Evolutionary conservation across 1,284 basidiomycete genomes (phyloP).

Genomic region (Apiotrichum montevideense): DNA sequence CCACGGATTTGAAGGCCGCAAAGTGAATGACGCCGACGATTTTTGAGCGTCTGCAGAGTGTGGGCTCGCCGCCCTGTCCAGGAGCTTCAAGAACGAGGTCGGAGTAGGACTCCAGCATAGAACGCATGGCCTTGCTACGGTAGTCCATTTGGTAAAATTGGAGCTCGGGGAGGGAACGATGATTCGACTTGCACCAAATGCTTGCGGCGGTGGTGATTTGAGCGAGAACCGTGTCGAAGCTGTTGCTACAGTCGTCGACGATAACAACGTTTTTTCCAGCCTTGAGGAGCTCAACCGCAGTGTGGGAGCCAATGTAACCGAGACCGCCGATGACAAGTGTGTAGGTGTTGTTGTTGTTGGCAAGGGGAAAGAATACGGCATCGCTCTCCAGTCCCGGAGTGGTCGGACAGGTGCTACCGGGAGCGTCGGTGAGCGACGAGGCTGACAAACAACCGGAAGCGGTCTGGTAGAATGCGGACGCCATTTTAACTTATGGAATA

Average conservation of each 20-base stretch:
- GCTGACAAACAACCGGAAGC: no score
- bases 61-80: not conserved
- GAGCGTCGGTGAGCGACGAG: not conserved
- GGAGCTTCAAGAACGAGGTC: not conserved
- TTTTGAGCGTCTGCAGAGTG: not conserved
- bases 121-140: not conserved
- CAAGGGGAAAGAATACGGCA: not conserved
- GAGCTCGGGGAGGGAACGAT: not conserved
- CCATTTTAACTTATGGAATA: no score
- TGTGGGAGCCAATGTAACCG: slow-evolving; percentile 9
- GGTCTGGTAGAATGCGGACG: no score
- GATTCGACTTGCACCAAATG: slow-evolving; percentile 1
- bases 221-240: not conserved
- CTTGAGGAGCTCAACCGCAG: slow-evolving; percentile 9
- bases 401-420: not conserved
- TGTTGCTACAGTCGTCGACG: slow-evolving; percentile 9
- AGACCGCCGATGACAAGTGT: slow-evolving; percentile 8
- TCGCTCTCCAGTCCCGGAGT: not conserved
- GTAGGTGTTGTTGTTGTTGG: not conserved
- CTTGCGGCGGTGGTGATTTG: not conserved
- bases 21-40: slow-evolving; percentile 12
- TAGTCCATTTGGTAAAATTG: slow-evolving; percentile 5
- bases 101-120: slow-evolving; percentile 5
- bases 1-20: slow-evolving; percentile 8
- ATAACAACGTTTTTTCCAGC: slow-evolving; percentile 11